Base-by-base conservation (phyloP, 108 stramenopile genomes). In the Aurantiochytrium sp. region DNA sequence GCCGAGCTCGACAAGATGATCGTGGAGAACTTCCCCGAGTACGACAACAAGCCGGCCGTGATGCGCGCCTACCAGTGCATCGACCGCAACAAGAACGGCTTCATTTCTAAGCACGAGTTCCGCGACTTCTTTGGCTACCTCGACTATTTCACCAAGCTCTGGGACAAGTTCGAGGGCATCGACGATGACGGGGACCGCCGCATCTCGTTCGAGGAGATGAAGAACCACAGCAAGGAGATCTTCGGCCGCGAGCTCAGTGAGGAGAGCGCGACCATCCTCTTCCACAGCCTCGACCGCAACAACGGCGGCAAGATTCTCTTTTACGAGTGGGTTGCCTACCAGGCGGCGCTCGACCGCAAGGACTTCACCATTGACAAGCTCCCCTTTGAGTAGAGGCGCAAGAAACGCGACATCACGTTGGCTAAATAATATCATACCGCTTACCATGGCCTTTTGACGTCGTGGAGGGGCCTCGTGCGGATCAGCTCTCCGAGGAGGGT, bases 31-130 rank as follows among this genome's bases (percentile, higher is more conserved):
- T 87, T 55, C 55, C 86, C 86, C 1, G 55, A 87, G 86, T 87
- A 87, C 41, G 86, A 87, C 59, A 37, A 87, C 86, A 87, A 87
- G 86, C 86, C 54, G 41, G 86, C 86, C 4, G 37, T 87, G 15
- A 55, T 87, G 36, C 86, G 86, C 21, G 86, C 86, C n/a, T 87
- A 87, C 41, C 55, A 87, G 24, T 87, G 55, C 41, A 37, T 37
- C 37, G 86, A 87, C 59, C 21, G 15, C 10, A 55, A 87, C 86
- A 55, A 55, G 12, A 59, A 55, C 32, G 86, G 86, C 59, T 87
- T 87, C 45, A 39, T 87, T 21, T 59, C 86, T n/a, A 59, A 65
- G 86, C 36, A 21, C 55, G 86, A 87, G 86, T 87, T 87, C 55
- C n/a, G 42, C 10, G 48, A 55, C 54, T 37, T 87, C 39, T 55